Evolutionary conservation across 495 filamentous ascomycete genomes (phyloP).

Genomic region (Lasiosphaeris hirsuta): DNA sequence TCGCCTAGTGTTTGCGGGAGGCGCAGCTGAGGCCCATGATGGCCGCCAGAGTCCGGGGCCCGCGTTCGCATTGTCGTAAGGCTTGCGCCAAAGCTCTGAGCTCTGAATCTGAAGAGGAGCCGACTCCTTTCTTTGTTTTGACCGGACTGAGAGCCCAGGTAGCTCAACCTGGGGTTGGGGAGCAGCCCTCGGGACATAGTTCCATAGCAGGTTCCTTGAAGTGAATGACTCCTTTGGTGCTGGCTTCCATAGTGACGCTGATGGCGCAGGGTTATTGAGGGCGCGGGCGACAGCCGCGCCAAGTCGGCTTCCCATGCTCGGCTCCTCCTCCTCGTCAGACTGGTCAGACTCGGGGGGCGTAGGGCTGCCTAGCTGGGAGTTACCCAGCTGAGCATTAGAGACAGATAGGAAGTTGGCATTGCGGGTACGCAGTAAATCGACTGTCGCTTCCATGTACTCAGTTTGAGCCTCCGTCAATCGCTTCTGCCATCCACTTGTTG

Average conservation of each 20-base stretch:
- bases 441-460: slow-evolving; percentile 42
- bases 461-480: slow-evolving; percentile 39
- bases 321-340: slow-evolving; percentile 29
- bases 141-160: slow-evolving; percentile 30
- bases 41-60: slow-evolving; percentile 37
- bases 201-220: slow-evolving; percentile 15
- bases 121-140: slow-evolving; percentile 29
- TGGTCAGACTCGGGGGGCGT: slow-evolving; percentile 48
- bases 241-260: slow-evolving; percentile 25
- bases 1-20: slow-evolving; percentile 34
- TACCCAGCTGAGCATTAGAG: slow-evolving; percentile 24
- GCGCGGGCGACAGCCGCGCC: not conserved
- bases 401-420: slow-evolving; percentile 40
- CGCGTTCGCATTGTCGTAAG: slow-evolving; percentile 21
- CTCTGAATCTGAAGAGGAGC: slow-evolving; percentile 36
- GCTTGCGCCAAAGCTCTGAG: slow-evolving; percentile 40
- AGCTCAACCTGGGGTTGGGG: slow-evolving; percentile 19
- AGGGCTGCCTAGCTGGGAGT: slow-evolving; percentile 42
- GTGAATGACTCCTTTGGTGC: not conserved
- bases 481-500: slow-evolving; percentile 30
- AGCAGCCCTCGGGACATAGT: slow-evolving; percentile 8
- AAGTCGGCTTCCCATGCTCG: not conserved
- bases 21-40: slow-evolving; percentile 30
- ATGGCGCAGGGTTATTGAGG: not conserved
- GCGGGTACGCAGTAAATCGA: slow-evolving; percentile 33